A percentile compares a stretch with the other conserved stretches of the same genome.
phyloP scores from a whole-genome alignment of 1,139 yeast genomes.

The Suhomyces bokatorum region DNA sequence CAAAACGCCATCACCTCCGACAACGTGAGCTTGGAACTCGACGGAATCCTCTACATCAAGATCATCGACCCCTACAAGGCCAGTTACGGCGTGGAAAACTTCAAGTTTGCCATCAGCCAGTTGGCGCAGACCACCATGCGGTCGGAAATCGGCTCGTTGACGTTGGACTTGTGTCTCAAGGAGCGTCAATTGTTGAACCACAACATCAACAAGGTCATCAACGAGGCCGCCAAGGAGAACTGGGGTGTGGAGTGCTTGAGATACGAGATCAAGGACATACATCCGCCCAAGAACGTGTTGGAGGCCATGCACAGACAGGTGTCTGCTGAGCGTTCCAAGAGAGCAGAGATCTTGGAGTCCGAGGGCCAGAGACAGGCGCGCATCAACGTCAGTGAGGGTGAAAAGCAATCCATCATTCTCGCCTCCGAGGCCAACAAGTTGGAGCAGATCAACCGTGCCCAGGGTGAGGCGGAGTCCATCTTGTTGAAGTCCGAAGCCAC shows the following conservation, averaged over 20 bases:
- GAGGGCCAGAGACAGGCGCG: constrained; percentile 81
- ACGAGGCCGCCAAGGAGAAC: constrained; percentile 74
- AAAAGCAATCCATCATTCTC: constrained; percentile 64
- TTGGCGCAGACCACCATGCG: constrained; percentile 91
- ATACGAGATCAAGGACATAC: constrained; percentile 85
- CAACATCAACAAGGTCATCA: constrained; percentile 75
- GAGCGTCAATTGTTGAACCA: constrained; percentile 73
- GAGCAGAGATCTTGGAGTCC: constrained; percentile 84
- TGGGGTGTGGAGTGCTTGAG: constrained; percentile 89
- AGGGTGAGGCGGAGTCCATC: constrained; percentile 71
- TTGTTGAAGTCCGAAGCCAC: constrained; percentile 72
- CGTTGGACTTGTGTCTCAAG: constrained; percentile 73
- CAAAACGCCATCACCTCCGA: constrained; percentile 87
- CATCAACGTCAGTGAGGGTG: constrained; percentile 83
- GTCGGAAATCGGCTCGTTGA: constrained; percentile 80
- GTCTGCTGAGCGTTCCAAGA: constrained; percentile 78
- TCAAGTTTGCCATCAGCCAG: constrained; percentile 81
- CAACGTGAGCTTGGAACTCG: constrained; percentile 81
- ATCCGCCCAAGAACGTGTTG: constrained; percentile 83
- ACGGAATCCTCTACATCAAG: constrained; percentile 77
- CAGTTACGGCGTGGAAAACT: constrained; percentile 85
- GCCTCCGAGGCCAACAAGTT: constrained; percentile 69
- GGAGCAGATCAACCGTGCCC: constrained; percentile 63
- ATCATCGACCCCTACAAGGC: constrained; percentile 84
- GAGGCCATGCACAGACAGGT: constrained; percentile 93